phyloP scores from a whole-genome alignment of 768 basidiomycete species.

The Psilocybe subaeruginosa region DNA sequence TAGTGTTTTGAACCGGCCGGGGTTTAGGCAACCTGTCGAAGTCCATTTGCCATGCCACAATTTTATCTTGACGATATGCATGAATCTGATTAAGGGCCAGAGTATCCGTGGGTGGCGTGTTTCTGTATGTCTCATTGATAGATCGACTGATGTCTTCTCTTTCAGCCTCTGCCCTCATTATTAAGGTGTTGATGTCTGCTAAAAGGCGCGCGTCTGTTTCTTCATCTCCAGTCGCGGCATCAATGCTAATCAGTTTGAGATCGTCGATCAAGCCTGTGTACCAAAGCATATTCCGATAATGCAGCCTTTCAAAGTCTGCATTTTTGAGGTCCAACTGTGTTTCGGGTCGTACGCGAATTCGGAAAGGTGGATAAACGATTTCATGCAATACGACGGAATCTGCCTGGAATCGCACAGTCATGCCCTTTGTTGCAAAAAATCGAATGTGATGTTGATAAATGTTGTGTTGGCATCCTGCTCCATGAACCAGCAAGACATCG shows the following conservation, averaged over 20 bases:
- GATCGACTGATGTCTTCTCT: conserved; percentile 70
- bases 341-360: conserved; percentile 84
- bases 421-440: conserved; percentile 82
- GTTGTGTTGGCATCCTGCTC: conserved; percentile 92
- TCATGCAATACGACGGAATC: conserved; percentile 85
- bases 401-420: conserved; percentile 88
- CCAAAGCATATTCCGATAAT: conserved; percentile 73
- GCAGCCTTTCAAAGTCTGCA: conserved; percentile 79
- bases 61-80: conserved; percentile 87
- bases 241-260: conserved; percentile 74
- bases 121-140: conserved; percentile 80
- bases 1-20: conserved; percentile 46
- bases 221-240: conserved; percentile 80
- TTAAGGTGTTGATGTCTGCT: conserved; percentile 65
- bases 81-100: conserved; percentile 86
- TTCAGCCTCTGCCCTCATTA: conserved; percentile 75
- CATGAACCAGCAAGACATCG: conserved; percentile 81
- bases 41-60: conserved; percentile 96
- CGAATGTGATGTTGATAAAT: conserved; percentile 92
- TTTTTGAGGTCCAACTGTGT: conserved; percentile 91
- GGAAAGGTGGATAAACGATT: conserved; percentile 86
- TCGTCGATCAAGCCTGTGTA: conserved; percentile 78
- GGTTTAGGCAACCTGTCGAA: conserved; percentile 84
- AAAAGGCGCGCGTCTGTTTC: conserved; percentile 66
- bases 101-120: conserved; percentile 82